phyloP scores from a whole-genome alignment of 345 rosid species.

The Cardiospermum halicacabum region DNA sequence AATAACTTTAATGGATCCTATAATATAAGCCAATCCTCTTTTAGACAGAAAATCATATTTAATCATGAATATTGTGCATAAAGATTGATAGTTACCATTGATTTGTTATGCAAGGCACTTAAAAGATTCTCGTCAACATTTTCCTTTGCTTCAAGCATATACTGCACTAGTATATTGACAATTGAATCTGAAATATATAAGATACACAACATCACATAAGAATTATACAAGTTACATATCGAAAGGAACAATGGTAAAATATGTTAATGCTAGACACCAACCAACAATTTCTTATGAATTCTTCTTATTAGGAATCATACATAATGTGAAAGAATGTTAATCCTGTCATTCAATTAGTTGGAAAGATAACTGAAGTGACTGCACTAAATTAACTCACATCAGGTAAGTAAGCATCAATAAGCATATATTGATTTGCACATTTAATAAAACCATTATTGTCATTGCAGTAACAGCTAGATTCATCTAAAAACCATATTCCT shows the following conservation, averaged over 20 bases:
- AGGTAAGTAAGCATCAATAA: no score
- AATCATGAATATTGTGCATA: neutral
- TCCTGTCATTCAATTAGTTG: neutral
- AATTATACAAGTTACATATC: neutral
- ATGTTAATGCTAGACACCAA: neutral
- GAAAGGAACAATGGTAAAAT: neutral
- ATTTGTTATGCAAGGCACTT: constrained; percentile 31
- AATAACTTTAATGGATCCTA: constrained; percentile 51
- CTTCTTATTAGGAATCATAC: neutral
- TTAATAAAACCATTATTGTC: no score
- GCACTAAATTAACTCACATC: neutral
- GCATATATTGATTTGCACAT: no score
- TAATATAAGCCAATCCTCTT: neutral
- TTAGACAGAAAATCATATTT: neutral
- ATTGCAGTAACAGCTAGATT: no score
- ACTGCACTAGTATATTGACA: constrained; percentile 47
- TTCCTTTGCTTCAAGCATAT: constrained; percentile 63
- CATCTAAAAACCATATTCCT: neutral
- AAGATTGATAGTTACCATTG: constrained; percentile 36
- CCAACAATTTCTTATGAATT: neutral
- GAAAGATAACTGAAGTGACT: neutral
- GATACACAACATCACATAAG: constrained; percentile 1
- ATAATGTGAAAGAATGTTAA: neutral
- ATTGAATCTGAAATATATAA: constrained; percentile 37
- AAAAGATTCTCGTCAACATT: constrained; percentile 49